Base-by-base conservation (phyloP, 169 alveolate species). In the Plasmodium vivax region DNA sequence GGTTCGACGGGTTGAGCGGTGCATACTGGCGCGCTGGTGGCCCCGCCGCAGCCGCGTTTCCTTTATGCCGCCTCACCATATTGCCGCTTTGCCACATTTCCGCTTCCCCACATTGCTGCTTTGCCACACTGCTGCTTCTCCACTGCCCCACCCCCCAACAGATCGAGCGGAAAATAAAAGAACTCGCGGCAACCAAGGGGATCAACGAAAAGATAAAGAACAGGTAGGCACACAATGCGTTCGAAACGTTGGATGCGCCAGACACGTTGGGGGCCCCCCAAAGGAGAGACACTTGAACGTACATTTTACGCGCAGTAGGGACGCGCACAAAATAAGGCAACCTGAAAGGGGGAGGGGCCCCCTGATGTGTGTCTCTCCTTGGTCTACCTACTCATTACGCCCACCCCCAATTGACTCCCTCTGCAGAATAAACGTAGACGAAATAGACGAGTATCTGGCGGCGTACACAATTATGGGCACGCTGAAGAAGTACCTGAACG, bases 381-480 rank as follows among this genome's bases (percentile, higher is more conserved):
- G 36, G 12, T 23, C 7, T 23, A 16, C 34, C 23, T 2, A 23
- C 34, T 58, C 74, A 54, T 36, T 45, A 58, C 16, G 2, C 8
- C 8, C 23, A 73, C 19, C 58, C 56, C 58, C 2, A n/a, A 16
- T 73, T 38, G 38, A 27, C 54, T 16, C 3, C 41, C 79, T 2
- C 0, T 7, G 32, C 79, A 88, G 90, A 58, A 79, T 88, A 56
- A 88, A 88, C 32, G 71, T 88, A 62, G 94, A 88, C 41, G 91
- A 88, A 30, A 62, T 88, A 10, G 94, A 88, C 38, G 94, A 88
- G 80, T 88, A 88, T 80, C 58, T 88, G 45, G 94, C 94, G 19
- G 94, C 94, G 12, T 88, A 79, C 38, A 88, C 94, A n/a, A 88
- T 88, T 80, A 51, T 88, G 83, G 82, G 90, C 10, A 88, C 94